Evolutionary conservation across 306 rosid genomes (phyloP), one percentile per base, ranked within the genome.

Genomic region (Vigna nakashimae): DNA sequence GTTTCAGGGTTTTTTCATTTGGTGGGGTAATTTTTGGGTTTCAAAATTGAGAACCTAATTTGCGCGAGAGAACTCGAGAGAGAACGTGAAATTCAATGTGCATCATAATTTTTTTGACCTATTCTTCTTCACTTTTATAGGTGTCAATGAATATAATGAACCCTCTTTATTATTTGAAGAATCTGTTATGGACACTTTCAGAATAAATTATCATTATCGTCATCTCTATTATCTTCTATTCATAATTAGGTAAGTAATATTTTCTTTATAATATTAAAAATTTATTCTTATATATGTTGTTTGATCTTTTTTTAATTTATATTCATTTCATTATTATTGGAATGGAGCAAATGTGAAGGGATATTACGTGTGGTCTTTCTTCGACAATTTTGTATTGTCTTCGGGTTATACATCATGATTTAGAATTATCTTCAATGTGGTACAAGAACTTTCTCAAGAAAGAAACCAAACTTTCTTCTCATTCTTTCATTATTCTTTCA

Each of bases 331-430:
- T 3, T 26, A 4, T 64, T 15, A 2, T 13, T 84, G 90, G 80
- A 48, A 57, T 51, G 91, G 92, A 0, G 88, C 62, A 4, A 88
- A 83, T 4, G 90, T 88, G 28, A 84, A 83, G 7, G 92, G 92
- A 0, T 88, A 86, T 26, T 88, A 82, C 63, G 89, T 85, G 55
- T 90, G 94, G 94, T 86, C 90, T 2, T 56, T 90, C 32, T 46
- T 86, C 18, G 92, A 90, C n/a, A 84, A 84, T 49, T 88, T 84
- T 40, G 92, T 88, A 79, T 90, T 92, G 94, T 8, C 8, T 1
- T 59, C 28, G 0, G 94, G 94, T 0, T 90, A 76, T 9, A 73
- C 80, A 0, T 59, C 78, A 1, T 79, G 89, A 0, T 90, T 86
- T n/a, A 89, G 94, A 11, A 79, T 90, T 56, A 59, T 60, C 40